These are phyloP conservation scores for Scleroderma bovista DNA, from an alignment of 768 basidiomycete species.

Conservation along the genomic window DNA sequence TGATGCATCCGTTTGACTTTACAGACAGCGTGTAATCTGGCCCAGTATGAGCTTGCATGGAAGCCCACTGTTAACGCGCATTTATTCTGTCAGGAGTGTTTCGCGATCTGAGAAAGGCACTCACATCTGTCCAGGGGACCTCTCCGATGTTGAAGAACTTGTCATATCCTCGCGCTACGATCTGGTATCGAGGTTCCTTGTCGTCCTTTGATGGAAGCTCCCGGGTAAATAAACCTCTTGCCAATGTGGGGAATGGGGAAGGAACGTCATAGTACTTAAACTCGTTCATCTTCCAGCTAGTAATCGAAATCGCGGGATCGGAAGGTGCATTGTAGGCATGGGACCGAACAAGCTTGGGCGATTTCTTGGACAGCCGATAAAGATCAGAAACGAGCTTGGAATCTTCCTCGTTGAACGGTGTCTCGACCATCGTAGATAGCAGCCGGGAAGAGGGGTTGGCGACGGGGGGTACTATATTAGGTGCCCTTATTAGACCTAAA, in stretches of 20 bases:
- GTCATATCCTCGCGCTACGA: conserved; percentile 91
- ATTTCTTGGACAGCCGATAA: conserved; percentile 43
- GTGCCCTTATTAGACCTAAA: conserved; percentile 9
- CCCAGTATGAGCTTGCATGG: conserved; percentile 61
- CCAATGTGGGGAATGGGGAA: conserved; percentile 92
- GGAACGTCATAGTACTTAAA: conserved; percentile 89
- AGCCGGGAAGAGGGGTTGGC: conserved; percentile 6
- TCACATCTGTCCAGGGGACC: conserved; percentile 89
- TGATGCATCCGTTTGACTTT: conserved; percentile 96
- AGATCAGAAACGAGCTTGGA: conserved; percentile 58
- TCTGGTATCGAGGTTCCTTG: conserved; percentile 41
- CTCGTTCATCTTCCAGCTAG: conserved; percentile 98
- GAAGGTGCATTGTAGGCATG: conserved; percentile 52
- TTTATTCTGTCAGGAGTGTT: background rate
- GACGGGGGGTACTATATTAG: background rate
- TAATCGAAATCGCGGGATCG: conserved; percentile 48
- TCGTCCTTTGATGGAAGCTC: conserved; percentile 34
- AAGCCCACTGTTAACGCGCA: conserved; percentile 81
- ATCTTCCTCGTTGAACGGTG: conserved; percentile 35
- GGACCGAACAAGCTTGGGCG: conserved; percentile 62
- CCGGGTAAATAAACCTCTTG: conserved; percentile 80
- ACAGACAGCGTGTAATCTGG: conserved; percentile 82
- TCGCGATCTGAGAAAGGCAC: conserved; percentile 21
- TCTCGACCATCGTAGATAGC: conserved; percentile 14
- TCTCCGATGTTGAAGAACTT: conserved; percentile 99